Evolutionary conservation across 2,329 filamentous ascomycete species (phyloP).

Genomic region (Plenodomus lindquistii): DNA sequence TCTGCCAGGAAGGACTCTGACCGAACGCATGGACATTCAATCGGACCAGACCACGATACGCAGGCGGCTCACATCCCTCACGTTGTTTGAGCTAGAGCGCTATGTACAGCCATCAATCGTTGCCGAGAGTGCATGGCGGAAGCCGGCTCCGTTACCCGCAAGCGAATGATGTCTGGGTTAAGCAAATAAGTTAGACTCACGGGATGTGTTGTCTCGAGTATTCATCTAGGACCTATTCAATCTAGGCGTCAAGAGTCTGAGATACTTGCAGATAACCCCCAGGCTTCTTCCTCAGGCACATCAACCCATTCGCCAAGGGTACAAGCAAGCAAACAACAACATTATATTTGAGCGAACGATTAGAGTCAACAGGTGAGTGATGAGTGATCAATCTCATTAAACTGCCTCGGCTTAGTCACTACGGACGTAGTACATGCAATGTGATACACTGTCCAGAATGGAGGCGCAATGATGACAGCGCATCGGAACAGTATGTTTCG

Average conservation of each 20-base stretch:
- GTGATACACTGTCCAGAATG: not conserved
- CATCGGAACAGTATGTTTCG: not conserved
- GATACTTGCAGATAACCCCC: no score
- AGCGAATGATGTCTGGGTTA: not conserved
- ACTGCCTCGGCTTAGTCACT: not conserved
- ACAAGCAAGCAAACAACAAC: no score
- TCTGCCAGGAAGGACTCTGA: no score
- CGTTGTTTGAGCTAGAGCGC: not conserved
- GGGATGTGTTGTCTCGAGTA: no score
- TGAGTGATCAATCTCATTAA: not conserved
- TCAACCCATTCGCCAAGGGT: no score
- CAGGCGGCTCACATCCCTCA: not conserved
- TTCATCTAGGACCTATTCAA: no score
- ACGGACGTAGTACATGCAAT: not conserved
- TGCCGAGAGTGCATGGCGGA: not conserved
- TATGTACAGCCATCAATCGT: not conserved
- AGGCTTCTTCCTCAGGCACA: no score
- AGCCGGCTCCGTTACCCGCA: not conserved
- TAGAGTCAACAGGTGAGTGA: not conserved
- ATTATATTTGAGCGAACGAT: not conserved
- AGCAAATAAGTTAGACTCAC: not conserved
- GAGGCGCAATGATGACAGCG: not conserved
- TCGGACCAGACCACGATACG: not conserved
- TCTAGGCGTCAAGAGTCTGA: no score
- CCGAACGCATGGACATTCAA: not conserved